phyloP scores from a whole-genome alignment of 225 moss, liverwort and hornwort genomes.

The Rhytidiadelphus loreus region DNA sequence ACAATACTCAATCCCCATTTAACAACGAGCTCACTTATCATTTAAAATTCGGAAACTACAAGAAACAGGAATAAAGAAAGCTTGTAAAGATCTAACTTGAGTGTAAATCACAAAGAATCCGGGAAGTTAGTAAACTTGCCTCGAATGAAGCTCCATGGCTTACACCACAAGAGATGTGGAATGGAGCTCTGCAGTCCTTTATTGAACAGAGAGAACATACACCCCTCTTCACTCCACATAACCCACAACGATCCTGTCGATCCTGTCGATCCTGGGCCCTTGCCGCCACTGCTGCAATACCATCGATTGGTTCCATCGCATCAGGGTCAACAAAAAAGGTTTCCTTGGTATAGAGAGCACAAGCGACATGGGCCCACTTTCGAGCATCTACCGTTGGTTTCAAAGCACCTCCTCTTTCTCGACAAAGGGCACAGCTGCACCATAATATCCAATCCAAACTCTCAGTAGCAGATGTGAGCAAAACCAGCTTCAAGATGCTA shows the following conservation, averaged over 20 bases:
- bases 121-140: constrained; percentile 18
- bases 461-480: background rate
- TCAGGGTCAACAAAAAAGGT: constrained; percentile 62
- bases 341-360: constrained; percentile 67
- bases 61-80: background rate
- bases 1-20: background rate
- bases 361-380: constrained; percentile 70
- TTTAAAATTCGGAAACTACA: background rate
- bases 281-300: constrained; percentile 41
- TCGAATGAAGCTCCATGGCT: constrained; percentile 63
- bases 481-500: background rate
- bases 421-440: constrained; percentile 63
- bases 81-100: background rate
- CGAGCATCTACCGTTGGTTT: constrained; percentile 46
- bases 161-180: constrained; percentile 68
- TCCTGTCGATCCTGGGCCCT: constrained; percentile 41
- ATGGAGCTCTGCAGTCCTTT: constrained; percentile 51
- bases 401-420: constrained; percentile 57
- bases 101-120: background rate
- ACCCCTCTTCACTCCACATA: constrained; percentile 53
- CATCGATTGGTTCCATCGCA: constrained; percentile 69
- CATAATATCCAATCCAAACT: background rate
- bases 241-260: constrained; percentile 44
- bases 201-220: constrained; percentile 47
- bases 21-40: background rate